Conservation (phyloP, 2,329 filamentous ascomycete species). For the Leptoxyphium fumago region DNA sequence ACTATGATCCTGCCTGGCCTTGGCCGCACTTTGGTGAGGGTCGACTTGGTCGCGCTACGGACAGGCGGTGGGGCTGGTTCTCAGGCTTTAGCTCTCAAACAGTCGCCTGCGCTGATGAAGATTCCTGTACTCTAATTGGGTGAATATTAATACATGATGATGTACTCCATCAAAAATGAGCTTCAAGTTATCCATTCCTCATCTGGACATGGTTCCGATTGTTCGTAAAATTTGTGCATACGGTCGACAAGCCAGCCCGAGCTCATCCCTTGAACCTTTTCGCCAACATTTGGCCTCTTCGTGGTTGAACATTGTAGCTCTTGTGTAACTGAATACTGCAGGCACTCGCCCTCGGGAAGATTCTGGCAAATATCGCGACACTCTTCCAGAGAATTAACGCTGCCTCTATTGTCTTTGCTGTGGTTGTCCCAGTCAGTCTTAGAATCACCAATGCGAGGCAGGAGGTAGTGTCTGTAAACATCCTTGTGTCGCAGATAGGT, state of each 20-base stretch:
- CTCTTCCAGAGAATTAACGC: constrained; percentile 7
- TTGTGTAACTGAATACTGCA: constrained; percentile 11
- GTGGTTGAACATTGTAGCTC: background rate
- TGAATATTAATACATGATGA: no score
- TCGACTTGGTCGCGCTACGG: no score
- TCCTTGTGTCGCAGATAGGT: constrained; percentile 10
- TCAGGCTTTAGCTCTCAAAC: no score
- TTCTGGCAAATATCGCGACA: constrained; percentile 12
- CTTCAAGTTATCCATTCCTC: no score
- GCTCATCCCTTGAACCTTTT: background rate
- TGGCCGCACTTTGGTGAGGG: no score
- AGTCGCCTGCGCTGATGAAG: no score
- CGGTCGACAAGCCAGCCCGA: background rate
- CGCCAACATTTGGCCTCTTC: background rate
- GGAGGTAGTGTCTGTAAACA: constrained; percentile 11
- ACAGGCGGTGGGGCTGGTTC: no score
- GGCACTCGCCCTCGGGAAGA: constrained; percentile 6
- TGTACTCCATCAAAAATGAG: no score
- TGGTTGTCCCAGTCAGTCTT: constrained; percentile 16
- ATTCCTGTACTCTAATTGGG: no score
- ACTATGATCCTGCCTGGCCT: no score
- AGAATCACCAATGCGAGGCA: constrained; percentile 8
- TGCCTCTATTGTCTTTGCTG: constrained; percentile 11
- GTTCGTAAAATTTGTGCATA: background rate
- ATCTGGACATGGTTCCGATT: background rate